These are phyloP conservation scores for Vaccinium corymbosum DNA, from an alignment of 148 eudicot genomes.

Conservation along the genomic window DNA sequence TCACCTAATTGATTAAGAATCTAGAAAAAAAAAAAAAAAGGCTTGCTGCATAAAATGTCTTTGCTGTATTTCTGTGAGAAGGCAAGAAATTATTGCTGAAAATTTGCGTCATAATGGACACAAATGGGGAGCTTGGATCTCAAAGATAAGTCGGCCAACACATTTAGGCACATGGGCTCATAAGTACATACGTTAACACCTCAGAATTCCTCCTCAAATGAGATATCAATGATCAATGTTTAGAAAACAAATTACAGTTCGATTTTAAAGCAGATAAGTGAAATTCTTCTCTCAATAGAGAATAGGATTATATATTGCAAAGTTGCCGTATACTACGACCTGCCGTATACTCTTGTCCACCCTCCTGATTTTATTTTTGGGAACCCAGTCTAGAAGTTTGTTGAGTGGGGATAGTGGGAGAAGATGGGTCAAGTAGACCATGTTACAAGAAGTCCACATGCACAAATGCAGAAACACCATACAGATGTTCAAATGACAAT, in stretches of 20 bases:
- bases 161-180: not conserved
- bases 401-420: constrained; percentile 31
- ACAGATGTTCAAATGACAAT: not conserved
- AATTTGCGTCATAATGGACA: not conserved
- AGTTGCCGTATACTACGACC: no score
- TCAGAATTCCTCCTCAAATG: not conserved
- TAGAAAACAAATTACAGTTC: not conserved
- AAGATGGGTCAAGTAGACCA: constrained; percentile 85
- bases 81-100: constrained; percentile 10
- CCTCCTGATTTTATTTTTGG: constrained; percentile 46
- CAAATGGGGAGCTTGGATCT: not conserved
- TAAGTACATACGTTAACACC: not conserved
- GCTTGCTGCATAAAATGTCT: constrained; percentile 96
- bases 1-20: constrained; percentile 90
- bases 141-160: not conserved
- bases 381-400: constrained; percentile 56
- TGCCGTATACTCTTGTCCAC: no score
- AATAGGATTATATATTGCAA: not conserved
- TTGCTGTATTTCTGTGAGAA: constrained; percentile 75
- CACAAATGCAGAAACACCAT: constrained; percentile 17
- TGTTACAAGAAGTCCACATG: constrained; percentile 95
- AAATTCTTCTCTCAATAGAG: not conserved
- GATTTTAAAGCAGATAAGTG: not conserved
- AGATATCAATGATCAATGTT: not conserved
- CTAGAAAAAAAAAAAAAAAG: constrained; percentile 60